Evolutionary conservation across 2,329 filamentous ascomycete species (phyloP).

Genomic region (Lojkania enalia): DNA sequence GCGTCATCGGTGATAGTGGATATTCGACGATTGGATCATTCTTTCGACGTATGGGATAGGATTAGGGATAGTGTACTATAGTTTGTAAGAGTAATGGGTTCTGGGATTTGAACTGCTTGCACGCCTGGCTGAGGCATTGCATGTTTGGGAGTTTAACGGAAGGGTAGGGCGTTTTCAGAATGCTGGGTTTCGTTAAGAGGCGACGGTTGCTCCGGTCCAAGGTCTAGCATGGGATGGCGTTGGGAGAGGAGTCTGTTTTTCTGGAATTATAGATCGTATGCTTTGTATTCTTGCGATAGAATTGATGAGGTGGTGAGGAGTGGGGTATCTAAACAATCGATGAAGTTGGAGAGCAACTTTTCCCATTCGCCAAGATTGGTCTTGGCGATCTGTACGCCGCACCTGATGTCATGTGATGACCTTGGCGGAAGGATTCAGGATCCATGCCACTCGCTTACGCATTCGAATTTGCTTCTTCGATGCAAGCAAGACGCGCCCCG

Average conservation of each 20-base stretch:
- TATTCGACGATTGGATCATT: no score
- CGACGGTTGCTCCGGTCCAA: slow-evolving; percentile 16
- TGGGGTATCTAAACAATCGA: neutral
- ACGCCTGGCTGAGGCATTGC: no score
- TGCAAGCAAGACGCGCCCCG: neutral
- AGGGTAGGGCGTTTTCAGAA: no score
- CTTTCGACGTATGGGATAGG: no score
- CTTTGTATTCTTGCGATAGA: neutral
- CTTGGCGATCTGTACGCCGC: neutral
- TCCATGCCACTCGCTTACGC: slow-evolving; percentile 10
- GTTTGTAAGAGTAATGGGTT: no score
- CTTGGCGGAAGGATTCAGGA: neutral
- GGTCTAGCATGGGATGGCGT: slow-evolving; percentile 5
- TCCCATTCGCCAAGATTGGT: neutral
- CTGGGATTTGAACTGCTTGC: no score
- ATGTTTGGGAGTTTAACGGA: no score
- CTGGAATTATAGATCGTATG: neutral
- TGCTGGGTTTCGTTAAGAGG: slow-evolving; percentile 6
- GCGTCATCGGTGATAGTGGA: no score
- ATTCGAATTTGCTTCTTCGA: slow-evolving; percentile 18
- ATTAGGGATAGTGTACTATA: no score
- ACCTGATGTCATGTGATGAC: neutral
- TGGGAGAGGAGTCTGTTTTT: neutral
- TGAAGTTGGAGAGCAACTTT: neutral
- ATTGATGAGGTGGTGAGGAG: neutral